These are phyloP conservation scores for Nidularia pulvinata DNA, from an alignment of 768 basidiomycete genomes.

Conservation along the genomic window DNA sequence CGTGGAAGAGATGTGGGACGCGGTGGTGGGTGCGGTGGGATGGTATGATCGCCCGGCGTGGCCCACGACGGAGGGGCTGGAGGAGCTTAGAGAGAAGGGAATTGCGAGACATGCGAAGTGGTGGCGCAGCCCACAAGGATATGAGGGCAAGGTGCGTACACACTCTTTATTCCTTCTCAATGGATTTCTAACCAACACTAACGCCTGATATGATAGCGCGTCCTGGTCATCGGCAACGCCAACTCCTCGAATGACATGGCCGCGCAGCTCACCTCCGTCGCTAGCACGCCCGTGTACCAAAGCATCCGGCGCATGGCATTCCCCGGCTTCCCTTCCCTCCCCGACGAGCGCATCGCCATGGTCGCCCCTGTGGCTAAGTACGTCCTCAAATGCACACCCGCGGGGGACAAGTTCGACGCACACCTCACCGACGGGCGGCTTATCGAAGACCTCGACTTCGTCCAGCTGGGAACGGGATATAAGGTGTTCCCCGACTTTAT, in stretches of 20 bases:
- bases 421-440: constrained; percentile 32
- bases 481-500: constrained; percentile 38
- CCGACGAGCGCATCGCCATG: constrained; percentile 38
- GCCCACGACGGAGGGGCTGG: constrained; percentile 40
- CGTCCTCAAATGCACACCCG: constrained; percentile 6
- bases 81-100: constrained; percentile 26
- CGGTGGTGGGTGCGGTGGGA: constrained; percentile 42
- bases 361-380: constrained; percentile 39
- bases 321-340: constrained; percentile 34
- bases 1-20: constrained; percentile 43
- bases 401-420: constrained; percentile 23
- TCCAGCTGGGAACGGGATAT: constrained; percentile 49
- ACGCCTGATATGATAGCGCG: constrained; percentile 24
- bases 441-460: constrained; percentile 36
- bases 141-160: constrained; percentile 29
- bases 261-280: constrained; percentile 37
- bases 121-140: constrained; percentile 36
- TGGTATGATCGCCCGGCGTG: constrained; percentile 46
- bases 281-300: constrained; percentile 39
- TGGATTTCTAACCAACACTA: no score
- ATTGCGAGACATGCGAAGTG: constrained; percentile 38
- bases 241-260: constrained; percentile 55
- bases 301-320: constrained; percentile 41
- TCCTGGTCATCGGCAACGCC: constrained; percentile 48
- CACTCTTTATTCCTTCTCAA: no score